Conservation (phyloP, 2,329 filamentous ascomycete species). For the Alternaria hordeiaustralica region DNA sequence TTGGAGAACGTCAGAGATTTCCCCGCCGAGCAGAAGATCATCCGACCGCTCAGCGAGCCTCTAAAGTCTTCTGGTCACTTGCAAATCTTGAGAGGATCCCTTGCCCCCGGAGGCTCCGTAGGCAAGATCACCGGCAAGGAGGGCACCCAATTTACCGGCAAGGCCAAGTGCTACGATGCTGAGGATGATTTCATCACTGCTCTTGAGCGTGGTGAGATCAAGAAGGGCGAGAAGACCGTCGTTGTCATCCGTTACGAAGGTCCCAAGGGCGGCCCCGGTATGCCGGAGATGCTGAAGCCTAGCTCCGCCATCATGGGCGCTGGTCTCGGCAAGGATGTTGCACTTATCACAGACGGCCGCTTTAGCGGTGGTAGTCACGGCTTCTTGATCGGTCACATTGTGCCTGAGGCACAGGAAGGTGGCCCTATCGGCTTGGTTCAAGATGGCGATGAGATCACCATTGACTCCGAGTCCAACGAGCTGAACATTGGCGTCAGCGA, state of each 20-base stretch:
- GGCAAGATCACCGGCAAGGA: constrained; percentile 82
- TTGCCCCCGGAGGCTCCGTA: constrained; percentile 73
- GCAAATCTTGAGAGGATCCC: constrained; percentile 72
- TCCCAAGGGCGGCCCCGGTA: constrained; percentile 75
- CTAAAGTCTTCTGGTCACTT: constrained; percentile 76
- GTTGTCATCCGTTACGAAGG: constrained; percentile 78
- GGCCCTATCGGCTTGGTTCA: constrained; percentile 83
- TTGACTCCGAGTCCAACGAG: constrained; percentile 77
- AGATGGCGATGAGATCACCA: constrained; percentile 80
- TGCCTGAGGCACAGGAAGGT: constrained; percentile 84
- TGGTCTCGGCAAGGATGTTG: constrained; percentile 74
- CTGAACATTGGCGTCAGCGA: constrained; percentile 71
- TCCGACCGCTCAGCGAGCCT: constrained; percentile 70
- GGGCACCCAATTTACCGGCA: constrained; percentile 70
- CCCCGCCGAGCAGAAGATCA: constrained; percentile 72
- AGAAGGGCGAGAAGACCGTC: constrained; percentile 78
- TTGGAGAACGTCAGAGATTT: constrained; percentile 66
- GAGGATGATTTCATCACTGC: constrained; percentile 73
- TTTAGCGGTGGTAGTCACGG: constrained; percentile 85
- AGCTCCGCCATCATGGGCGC: constrained; percentile 76
- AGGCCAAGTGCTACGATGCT: constrained; percentile 72
- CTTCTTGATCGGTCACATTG: constrained; percentile 86
- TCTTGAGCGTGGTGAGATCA: constrained; percentile 71
- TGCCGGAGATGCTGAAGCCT: constrained; percentile 79
- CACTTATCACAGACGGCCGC: constrained; percentile 75